A percentile compares a stretch with the other conserved stretches of the same genome.
phyloP scores from a whole-genome alignment of 2,329 filamentous ascomycete species.

The Venturia nashicola region DNA sequence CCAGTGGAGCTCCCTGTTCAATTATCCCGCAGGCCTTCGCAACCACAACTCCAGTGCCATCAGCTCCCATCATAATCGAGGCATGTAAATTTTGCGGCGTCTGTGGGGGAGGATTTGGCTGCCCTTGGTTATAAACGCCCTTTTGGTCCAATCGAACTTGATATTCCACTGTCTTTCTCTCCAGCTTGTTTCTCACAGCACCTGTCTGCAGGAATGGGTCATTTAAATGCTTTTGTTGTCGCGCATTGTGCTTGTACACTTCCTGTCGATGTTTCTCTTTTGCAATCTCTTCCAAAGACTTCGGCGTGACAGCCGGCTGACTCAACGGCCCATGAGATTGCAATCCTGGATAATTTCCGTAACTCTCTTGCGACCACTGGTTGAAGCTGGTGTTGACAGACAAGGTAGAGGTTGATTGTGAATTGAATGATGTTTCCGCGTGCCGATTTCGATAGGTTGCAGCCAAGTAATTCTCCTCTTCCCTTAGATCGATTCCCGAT shows the following conservation, averaged over 20 bases:
- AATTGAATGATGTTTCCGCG: slow-evolving; percentile 7
- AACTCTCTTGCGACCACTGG: slow-evolving; percentile 14
- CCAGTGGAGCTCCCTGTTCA: slow-evolving; percentile 42
- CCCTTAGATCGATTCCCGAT: slow-evolving; percentile 75
- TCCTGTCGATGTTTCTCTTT: slow-evolving; percentile 55
- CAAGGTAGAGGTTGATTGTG: not conserved
- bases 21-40: slow-evolving; percentile 41
- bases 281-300: slow-evolving; percentile 52
- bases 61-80: slow-evolving; percentile 42
- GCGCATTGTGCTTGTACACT: slow-evolving; percentile 47
- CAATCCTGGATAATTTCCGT: slow-evolving; percentile 9
- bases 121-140: slow-evolving; percentile 33
- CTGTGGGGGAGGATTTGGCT: slow-evolving; percentile 13
- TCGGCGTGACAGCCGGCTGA: slow-evolving; percentile 51
- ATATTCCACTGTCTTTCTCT: slow-evolving; percentile 45
- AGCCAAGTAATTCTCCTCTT: slow-evolving; percentile 73
- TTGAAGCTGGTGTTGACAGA: slow-evolving; percentile 1
- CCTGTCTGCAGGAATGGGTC: slow-evolving; percentile 61
- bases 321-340: slow-evolving; percentile 18
- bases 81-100: slow-evolving; percentile 41
- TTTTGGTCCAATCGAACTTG: slow-evolving; percentile 48
- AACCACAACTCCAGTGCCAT: slow-evolving; percentile 48
- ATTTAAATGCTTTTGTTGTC: slow-evolving; percentile 55
- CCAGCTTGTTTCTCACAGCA: slow-evolving; percentile 40
- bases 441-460: slow-evolving; percentile 46